Evolutionary conservation across 345 rosid species (phyloP), one percentile per base, ranked within the genome.

Genomic region (Geranium rotundifolium): DNA sequence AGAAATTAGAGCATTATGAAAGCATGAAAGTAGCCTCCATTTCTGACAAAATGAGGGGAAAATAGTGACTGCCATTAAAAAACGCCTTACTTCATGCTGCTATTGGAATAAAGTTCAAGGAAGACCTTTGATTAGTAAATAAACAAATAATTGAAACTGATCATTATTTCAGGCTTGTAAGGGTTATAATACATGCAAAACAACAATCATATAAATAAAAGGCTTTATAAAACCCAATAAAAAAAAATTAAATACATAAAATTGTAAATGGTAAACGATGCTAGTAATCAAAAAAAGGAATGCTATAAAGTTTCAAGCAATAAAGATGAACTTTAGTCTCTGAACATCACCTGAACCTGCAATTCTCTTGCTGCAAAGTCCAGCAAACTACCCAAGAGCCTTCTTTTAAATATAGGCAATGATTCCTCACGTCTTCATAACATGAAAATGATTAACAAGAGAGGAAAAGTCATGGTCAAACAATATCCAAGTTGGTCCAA

Each of bases 341-440:
- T 3, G 15, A 46, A 14, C 52, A 46, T 71, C 76, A 89, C 99
- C 99, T 93, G 99, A 73, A 79, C 92, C 84, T 86, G 99, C 69
- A 93, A 75, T 77, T 93, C 99, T 76, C 97, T 79, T 62, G 99
- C 91, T 78, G 97, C 85, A 80, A 93, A 93, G 70, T 93, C 97
- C 69, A 90, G 83, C 81, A 95, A 85, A 61, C 86, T 88, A 79
- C 92, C 89, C 79, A 95, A 80, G 70, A 95, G 99, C 77, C 91
- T 81, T 79, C 99, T 81, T 77, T 95, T 95, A 73, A 90, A 90
- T 68, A 95, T 69, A 66, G 99, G 97, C 72, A 95, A 77, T 58
- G 99, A 86, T 76, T 90, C 91, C 79, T 90, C 99, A 7, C 99
- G 97, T 74, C 99, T 95, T 74, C 71, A 79, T 72, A 73, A 65